phyloP scores from a whole-genome alignment of 2,329 filamentous ascomycete species.

The Huntiella bhutanensis region DNA sequence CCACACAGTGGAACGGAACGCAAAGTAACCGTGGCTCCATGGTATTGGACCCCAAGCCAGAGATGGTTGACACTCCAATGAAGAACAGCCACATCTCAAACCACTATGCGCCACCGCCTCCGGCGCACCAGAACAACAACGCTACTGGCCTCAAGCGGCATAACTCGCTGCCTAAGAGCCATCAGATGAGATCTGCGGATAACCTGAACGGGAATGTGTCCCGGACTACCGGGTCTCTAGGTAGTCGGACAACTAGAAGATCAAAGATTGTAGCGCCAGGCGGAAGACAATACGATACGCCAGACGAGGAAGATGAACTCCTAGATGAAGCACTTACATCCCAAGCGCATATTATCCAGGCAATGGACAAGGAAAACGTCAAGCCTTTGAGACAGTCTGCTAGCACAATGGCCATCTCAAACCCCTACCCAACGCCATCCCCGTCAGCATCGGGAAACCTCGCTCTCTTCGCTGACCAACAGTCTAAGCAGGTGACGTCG shows the following conservation, averaged over 20 bases:
- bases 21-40: conserved; percentile 47
- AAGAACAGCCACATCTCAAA: conserved; percentile 33
- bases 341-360: conserved; percentile 55
- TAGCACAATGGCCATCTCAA: conserved; percentile 41
- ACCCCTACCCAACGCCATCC: conserved; percentile 48
- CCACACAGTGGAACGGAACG: conserved; percentile 54
- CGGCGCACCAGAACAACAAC: conserved; percentile 27
- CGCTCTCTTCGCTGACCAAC: conserved; percentile 50
- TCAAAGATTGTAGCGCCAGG: conserved; percentile 53
- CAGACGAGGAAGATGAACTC: conserved; percentile 90
- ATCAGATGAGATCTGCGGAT: conserved; percentile 44
- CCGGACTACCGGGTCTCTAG: conserved; percentile 18
- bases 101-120: conserved; percentile 29
- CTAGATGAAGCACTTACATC: conserved; percentile 74
- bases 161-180: conserved; percentile 40
- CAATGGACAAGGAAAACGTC: conserved; percentile 37
- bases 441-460: conserved; percentile 69
- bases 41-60: conserved; percentile 46
- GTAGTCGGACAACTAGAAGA: conserved; percentile 37
- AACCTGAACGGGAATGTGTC: conserved; percentile 42
- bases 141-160: conserved; percentile 41
- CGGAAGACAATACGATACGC: conserved; percentile 74
- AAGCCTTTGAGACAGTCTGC: conserved; percentile 37
- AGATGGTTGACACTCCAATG: conserved; percentile 41
- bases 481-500: conserved; percentile 20